Conservation (phyloP, 192 early-diverging fungal genomes). For the Podila horticola region DNA sequence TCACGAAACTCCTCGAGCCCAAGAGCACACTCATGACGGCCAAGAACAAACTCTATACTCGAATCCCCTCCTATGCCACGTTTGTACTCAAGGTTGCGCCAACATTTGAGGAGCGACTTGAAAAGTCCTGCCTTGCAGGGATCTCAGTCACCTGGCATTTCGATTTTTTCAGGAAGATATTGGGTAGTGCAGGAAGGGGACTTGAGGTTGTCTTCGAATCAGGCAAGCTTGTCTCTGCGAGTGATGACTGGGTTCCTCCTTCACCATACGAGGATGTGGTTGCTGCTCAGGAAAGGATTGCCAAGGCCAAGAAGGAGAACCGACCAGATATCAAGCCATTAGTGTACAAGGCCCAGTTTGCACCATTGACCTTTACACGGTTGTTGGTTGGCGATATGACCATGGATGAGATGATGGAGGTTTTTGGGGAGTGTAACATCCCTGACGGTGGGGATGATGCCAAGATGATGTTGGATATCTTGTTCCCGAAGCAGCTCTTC, state of each 20-base stretch:
- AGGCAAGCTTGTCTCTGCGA: slow-evolving; percentile 25
- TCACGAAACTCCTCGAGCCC: slow-evolving; percentile 11
- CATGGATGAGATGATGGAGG: slow-evolving; percentile 21
- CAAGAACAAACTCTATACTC: slow-evolving; percentile 13
- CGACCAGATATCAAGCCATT: slow-evolving; percentile 16
- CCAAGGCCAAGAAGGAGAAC: slow-evolving; percentile 12
- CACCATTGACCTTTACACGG: slow-evolving; percentile 21
- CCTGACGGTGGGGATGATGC: slow-evolving; percentile 8
- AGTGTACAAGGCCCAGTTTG: slow-evolving; percentile 8
- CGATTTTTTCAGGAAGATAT: slow-evolving; percentile 25
- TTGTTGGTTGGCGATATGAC: slow-evolving; percentile 25
- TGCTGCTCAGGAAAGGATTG: slow-evolving; percentile 17
- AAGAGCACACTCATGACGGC: neutral
- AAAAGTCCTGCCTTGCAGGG: slow-evolving; percentile 11
- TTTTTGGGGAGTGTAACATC: slow-evolving; percentile 20
- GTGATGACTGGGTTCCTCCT: slow-evolving; percentile 17
- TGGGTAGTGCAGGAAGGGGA: slow-evolving; percentile 12
- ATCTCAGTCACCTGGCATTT: slow-evolving; percentile 22
- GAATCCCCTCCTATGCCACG: slow-evolving; percentile 39
- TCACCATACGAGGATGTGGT: neutral
- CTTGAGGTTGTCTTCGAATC: slow-evolving; percentile 26
- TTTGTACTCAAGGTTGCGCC: slow-evolving; percentile 38
- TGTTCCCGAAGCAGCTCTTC: slow-evolving; percentile 35
- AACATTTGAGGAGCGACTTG: slow-evolving; percentile 26
- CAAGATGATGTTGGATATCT: slow-evolving; percentile 15